Conservation (phyloP, 371 early-diverging fungal species). For the Rhizopus arrhizus region DNA sequence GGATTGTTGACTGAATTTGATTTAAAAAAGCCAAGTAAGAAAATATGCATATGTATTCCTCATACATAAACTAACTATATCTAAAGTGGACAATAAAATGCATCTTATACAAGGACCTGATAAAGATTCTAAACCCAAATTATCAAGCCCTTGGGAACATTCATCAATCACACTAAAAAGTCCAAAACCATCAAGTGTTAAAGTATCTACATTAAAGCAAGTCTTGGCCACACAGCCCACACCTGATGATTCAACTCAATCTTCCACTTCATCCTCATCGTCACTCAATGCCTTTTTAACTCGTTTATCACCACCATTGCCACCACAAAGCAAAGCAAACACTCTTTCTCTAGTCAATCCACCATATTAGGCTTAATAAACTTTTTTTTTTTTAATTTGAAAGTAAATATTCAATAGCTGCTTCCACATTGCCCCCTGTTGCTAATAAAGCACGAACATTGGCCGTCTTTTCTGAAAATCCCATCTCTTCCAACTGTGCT, state of each 20-base stretch:
- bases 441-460: constrained; percentile 77
- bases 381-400: constrained; percentile 19
- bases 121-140: constrained; percentile 16
- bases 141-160: constrained; percentile 27
- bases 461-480: constrained; percentile 73
- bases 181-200: constrained; percentile 20
- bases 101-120: constrained; percentile 5
- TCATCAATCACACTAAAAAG: background rate
- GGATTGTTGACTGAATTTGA: constrained; percentile 53
- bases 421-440: constrained; percentile 77
- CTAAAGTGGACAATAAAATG: constrained; percentile 16
- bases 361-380: constrained; percentile 23
- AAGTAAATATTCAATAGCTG: constrained; percentile 67
- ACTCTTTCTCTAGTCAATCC: constrained; percentile 30
- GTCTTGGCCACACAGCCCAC: constrained; percentile 23
- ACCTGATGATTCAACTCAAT: constrained; percentile 22
- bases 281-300: constrained; percentile 21
- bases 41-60: background rate
- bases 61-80: background rate
- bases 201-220: constrained; percentile 52
- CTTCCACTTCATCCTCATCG: constrained; percentile 9
- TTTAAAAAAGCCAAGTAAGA: constrained; percentile 37
- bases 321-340: constrained; percentile 9
- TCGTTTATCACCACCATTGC: constrained; percentile 5
- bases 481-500: constrained; percentile 80